Conservation (phyloP, 2,329 filamentous ascomycete species). For the Claviceps sp. region DNA sequence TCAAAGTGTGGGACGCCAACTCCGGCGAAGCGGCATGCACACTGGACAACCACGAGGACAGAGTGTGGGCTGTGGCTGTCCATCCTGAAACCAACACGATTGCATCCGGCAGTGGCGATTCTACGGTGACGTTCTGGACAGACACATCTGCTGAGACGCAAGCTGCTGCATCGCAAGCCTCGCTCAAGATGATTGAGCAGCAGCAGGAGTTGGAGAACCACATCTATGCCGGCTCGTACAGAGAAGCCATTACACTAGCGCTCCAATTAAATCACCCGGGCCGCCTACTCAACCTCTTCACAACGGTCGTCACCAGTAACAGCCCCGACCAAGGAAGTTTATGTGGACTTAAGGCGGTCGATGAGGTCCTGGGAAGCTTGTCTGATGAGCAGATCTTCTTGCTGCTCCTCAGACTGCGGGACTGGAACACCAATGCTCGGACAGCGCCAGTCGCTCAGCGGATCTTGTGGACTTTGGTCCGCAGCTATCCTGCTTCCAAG, state of each 20-base stretch:
- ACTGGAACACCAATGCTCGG: slow-evolving; percentile 95
- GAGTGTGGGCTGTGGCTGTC: slow-evolving; percentile 80
- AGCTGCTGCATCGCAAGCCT: slow-evolving; percentile 57
- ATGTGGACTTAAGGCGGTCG: slow-evolving; percentile 56
- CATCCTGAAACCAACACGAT: slow-evolving; percentile 58
- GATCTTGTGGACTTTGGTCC: slow-evolving; percentile 66
- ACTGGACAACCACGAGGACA: slow-evolving; percentile 91
- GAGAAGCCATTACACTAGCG: slow-evolving; percentile 83
- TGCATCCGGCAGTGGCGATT: slow-evolving; percentile 84
- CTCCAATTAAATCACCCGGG: slow-evolving; percentile 90
- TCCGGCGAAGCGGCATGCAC: slow-evolving; percentile 77
- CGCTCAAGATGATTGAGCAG: slow-evolving; percentile 74
- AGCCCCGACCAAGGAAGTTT: slow-evolving; percentile 49
- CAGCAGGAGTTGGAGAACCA: slow-evolving; percentile 92
- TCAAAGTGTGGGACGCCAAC: slow-evolving; percentile 91
- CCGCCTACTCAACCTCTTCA: slow-evolving; percentile 73
- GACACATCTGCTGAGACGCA: slow-evolving; percentile 79
- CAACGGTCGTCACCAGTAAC: slow-evolving; percentile 54
- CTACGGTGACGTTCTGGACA: slow-evolving; percentile 88
- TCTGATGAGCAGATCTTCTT: slow-evolving; percentile 77
- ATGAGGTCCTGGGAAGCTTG: slow-evolving; percentile 67
- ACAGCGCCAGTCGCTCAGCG: slow-evolving; percentile 77
- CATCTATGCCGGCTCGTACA: slow-evolving; percentile 75
- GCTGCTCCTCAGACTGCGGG: slow-evolving; percentile 67
- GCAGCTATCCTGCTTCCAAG: slow-evolving; percentile 65